phyloP scores from a whole-genome alignment of 2,329 filamentous ascomycete genomes.

The Alternaria dauci region DNA sequence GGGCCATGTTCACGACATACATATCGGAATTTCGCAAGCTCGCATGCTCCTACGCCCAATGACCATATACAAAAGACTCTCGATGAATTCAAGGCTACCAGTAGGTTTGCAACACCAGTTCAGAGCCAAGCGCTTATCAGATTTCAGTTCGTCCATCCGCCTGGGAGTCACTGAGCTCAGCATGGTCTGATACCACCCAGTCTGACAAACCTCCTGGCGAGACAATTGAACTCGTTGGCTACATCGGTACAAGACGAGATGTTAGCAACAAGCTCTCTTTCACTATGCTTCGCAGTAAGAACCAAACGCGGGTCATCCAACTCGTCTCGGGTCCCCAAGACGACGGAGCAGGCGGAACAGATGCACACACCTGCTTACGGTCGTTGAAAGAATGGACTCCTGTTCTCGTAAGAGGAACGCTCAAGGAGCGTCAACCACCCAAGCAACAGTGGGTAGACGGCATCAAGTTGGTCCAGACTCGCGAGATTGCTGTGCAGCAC shows the following conservation, averaged over 20 bases:
- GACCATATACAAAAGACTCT: slow-evolving; percentile 35
- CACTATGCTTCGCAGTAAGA: slow-evolving; percentile 63
- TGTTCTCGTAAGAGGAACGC: slow-evolving; percentile 61
- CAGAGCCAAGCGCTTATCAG: slow-evolving; percentile 11
- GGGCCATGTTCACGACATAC: slow-evolving; percentile 18
- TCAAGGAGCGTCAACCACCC: slow-evolving; percentile 54
- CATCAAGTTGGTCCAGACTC: slow-evolving; percentile 45
- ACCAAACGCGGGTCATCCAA: slow-evolving; percentile 58
- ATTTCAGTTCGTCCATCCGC: slow-evolving; percentile 19
- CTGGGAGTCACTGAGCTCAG: slow-evolving; percentile 43
- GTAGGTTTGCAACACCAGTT: slow-evolving; percentile 27
- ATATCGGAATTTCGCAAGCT: slow-evolving; percentile 26
- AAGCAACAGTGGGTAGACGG: slow-evolving; percentile 43
- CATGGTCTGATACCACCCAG: slow-evolving; percentile 40
- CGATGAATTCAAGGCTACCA: slow-evolving; percentile 42
- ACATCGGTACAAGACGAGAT: slow-evolving; percentile 73
- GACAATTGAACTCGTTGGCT: slow-evolving; percentile 60
- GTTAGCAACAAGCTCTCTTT: slow-evolving; percentile 76
- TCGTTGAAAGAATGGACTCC: slow-evolving; percentile 61
- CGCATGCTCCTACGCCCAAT: slow-evolving; percentile 19
- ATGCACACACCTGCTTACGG: slow-evolving; percentile 52
- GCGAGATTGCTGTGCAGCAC: slow-evolving; percentile 69
- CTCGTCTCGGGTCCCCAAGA: slow-evolving; percentile 57
- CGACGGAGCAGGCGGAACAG: slow-evolving; percentile 28
- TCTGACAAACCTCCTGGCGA: slow-evolving; percentile 5